Evolutionary conservation across 306 rosid genomes (phyloP).

Genomic region (Oemleria cerasiformis): DNA sequence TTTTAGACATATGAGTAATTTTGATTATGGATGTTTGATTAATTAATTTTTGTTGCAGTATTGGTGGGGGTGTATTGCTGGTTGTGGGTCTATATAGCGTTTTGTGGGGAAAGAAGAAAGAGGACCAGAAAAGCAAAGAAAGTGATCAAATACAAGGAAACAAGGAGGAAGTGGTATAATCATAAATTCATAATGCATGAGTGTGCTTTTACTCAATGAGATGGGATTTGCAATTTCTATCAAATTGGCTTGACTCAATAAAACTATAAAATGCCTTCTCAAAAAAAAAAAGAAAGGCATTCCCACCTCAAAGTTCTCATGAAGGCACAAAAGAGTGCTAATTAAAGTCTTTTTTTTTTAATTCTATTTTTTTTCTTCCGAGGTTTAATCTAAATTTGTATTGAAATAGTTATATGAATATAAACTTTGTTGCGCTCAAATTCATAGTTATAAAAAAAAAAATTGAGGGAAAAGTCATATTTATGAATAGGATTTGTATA

Average conservation of each 20-base stretch:
- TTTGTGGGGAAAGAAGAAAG: slow-evolving; percentile 83
- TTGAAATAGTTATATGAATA: too few relatives aligned
- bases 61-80: slow-evolving; percentile 71
- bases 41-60: slow-evolving; percentile 34
- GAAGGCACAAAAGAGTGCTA: too few relatives aligned
- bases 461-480: too few relatives aligned
- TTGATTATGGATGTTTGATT: background rate
- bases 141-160: slow-evolving; percentile 28
- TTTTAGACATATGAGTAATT: background rate
- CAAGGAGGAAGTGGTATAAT: slow-evolving; percentile 47
- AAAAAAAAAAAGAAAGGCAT: too few relatives aligned
- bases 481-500: too few relatives aligned
- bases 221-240: background rate
- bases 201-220: background rate
- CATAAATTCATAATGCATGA: slow-evolving; percentile 31
- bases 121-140: slow-evolving; percentile 25
- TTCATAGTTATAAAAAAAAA: too few relatives aligned
- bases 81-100: slow-evolving; percentile 76
- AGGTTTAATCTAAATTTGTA: too few relatives aligned
- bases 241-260: too few relatives aligned
- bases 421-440: too few relatives aligned
- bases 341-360: too few relatives aligned
- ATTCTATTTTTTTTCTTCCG: background rate
- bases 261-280: too few relatives aligned
- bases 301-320: background rate